These are phyloP conservation scores for Cutaneotrichosporon sp. DNA, from an alignment of 1,284 basidiomycete genomes.

Conservation along the genomic window DNA sequence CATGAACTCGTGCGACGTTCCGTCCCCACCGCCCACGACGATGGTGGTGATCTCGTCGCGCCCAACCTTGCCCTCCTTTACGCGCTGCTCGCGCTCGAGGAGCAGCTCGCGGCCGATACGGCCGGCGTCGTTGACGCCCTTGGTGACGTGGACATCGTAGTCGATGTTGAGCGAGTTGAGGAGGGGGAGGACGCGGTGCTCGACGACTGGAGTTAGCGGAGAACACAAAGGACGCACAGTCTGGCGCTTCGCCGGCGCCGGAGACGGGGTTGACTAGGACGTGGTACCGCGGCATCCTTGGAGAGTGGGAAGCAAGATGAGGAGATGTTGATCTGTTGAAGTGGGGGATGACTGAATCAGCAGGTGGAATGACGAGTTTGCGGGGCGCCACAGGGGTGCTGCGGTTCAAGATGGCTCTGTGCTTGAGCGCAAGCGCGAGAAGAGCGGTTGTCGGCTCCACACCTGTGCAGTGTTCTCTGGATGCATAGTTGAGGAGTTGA, in stretches of 20 bases:
- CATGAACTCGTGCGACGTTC: slow-evolving; percentile 84
- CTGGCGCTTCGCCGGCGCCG: slow-evolving; percentile 31
- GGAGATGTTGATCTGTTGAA: too few relatives aligned
- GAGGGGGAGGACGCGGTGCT: slow-evolving; percentile 65
- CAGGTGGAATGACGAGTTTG: background rate
- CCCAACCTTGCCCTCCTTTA: slow-evolving; percentile 58
- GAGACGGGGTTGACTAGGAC: slow-evolving; percentile 44
- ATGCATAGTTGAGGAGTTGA: too few relatives aligned
- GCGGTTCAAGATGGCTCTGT: too few relatives aligned
- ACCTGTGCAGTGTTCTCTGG: too few relatives aligned
- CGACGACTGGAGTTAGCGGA: slow-evolving; percentile 55
- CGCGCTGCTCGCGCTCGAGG: slow-evolving; percentile 20
- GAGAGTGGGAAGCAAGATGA: background rate
- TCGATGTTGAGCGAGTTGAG: slow-evolving; percentile 54
- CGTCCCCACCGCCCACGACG: slow-evolving; percentile 79
- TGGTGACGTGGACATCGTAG: slow-evolving; percentile 59
- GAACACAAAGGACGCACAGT: slow-evolving; percentile 32
- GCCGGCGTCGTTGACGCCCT: slow-evolving; percentile 63
- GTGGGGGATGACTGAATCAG: background rate
- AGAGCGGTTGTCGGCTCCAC: too few relatives aligned
- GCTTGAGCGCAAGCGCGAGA: too few relatives aligned
- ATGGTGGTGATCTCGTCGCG: slow-evolving; percentile 66
- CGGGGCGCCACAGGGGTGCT: slow-evolving; percentile 1
- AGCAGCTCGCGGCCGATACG: slow-evolving; percentile 58
- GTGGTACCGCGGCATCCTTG: slow-evolving; percentile 18